Percentiles rank a stretch among this genome's conserved stretches.
Evolutionary conservation across 805 yeast species (phyloP).

Genomic region (Candida endomychidarum): DNA sequence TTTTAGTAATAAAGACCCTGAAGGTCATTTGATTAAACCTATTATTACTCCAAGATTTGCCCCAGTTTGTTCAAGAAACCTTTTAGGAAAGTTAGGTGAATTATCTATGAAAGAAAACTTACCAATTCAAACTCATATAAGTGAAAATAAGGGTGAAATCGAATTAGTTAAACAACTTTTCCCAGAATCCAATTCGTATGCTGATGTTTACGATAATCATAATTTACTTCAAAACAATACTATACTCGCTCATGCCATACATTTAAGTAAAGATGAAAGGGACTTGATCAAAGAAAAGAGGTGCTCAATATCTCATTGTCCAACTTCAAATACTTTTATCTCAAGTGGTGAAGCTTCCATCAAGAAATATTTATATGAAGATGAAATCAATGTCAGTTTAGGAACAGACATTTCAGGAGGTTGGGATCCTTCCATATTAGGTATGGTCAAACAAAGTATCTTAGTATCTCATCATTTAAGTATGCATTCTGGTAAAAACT

Average conservation of each 20-base stretch:
- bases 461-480: constrained; percentile 42
- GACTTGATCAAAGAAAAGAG: constrained; percentile 50
- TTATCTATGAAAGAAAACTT: constrained; percentile 47
- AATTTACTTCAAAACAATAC: constrained; percentile 64
- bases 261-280: constrained; percentile 65
- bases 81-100: constrained; percentile 63
- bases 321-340: constrained; percentile 83
- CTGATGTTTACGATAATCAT: constrained; percentile 72
- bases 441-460: constrained; percentile 32
- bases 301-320: constrained; percentile 89
- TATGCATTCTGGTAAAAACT: constrained; percentile 37
- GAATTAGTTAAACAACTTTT: constrained; percentile 69
- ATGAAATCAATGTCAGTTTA: constrained; percentile 71
- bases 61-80: constrained; percentile 70
- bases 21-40: constrained; percentile 55
- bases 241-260: constrained; percentile 87
- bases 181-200: constrained; percentile 67
- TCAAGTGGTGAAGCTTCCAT: constrained; percentile 91
- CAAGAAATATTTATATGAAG: constrained; percentile 57
- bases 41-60: constrained; percentile 93
- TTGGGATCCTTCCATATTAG: constrained; percentile 39
- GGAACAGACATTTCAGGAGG: constrained; percentile 48
- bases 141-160: constrained; percentile 77
- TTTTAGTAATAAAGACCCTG: constrained; percentile 53
- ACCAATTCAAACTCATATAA: constrained; percentile 88